Evolutionary conservation across 2,329 filamentous ascomycete genomes (phyloP).

Genomic region (Cadophora sp.): DNA sequence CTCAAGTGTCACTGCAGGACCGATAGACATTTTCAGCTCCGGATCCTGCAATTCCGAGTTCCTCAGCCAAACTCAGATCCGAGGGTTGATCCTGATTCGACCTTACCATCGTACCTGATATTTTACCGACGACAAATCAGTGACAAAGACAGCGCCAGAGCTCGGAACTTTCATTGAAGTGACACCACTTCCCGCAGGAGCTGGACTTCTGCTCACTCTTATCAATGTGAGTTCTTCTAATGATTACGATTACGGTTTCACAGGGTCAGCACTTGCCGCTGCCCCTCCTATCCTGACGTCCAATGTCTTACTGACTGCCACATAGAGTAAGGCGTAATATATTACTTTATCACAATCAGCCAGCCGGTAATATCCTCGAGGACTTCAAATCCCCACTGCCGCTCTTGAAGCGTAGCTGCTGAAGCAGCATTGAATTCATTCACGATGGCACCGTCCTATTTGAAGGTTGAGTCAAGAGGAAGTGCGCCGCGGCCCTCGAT

Average conservation of each 20-base stretch:
- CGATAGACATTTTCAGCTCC: background rate
- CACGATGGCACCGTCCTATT: constrained; percentile 41
- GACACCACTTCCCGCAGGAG: constrained; percentile 32
- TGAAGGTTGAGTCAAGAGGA: constrained; percentile 39
- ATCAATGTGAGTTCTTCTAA: constrained; percentile 22
- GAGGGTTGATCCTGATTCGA: background rate
- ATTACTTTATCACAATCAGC: constrained; percentile 14
- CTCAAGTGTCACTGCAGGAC: background rate
- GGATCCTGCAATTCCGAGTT: background rate
- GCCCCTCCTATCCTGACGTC: background rate
- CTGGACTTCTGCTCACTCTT: constrained; percentile 39
- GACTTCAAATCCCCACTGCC: constrained; percentile 16
- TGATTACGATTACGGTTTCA: background rate
- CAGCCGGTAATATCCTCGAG: constrained; percentile 11
- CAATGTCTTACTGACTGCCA: constrained; percentile 17
- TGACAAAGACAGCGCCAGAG: constrained; percentile 16
- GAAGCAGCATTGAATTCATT: constrained; percentile 22
- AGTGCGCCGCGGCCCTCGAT: constrained; percentile 28
- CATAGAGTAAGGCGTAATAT: constrained; percentile 15
- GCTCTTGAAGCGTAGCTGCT: constrained; percentile 23
- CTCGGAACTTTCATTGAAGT: constrained; percentile 5
- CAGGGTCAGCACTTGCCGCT: background rate
- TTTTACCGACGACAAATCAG: constrained; percentile 14
- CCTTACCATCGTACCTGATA: background rate
- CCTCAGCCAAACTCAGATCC: background rate